phyloP scores from a whole-genome alignment of 805 yeast genomes.

The Pichia eremophila region DNA sequence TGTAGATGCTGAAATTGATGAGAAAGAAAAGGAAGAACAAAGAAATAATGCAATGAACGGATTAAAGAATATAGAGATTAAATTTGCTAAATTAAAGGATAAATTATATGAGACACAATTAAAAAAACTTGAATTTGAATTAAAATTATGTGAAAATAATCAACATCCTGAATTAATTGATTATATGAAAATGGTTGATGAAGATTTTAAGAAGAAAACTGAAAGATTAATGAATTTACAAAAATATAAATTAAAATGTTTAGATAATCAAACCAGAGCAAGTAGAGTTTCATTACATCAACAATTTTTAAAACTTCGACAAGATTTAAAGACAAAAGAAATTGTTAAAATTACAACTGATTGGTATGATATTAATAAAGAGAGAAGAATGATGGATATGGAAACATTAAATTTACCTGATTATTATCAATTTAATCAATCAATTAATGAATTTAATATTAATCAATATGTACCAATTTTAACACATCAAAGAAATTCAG shows the following conservation, averaged over 20 bases:
- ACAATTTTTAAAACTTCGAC: conserved; percentile 57
- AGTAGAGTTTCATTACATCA: conserved; percentile 76
- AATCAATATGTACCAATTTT: conserved; percentile 30
- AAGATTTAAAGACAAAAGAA: conserved; percentile 57
- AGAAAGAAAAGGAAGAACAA: conserved; percentile 27
- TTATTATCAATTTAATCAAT: conserved; percentile 27
- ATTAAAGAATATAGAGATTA: conserved; percentile 71
- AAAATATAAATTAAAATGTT: conserved; percentile 63
- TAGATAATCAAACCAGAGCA: conserved; percentile 74
- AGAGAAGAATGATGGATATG: conserved; percentile 72
- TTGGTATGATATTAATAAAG: conserved; percentile 90
- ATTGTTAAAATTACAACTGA: conserved; percentile 66
- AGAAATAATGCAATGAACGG: conserved; percentile 61
- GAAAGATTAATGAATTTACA: conserved; percentile 29
- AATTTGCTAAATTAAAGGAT: conserved; percentile 82
- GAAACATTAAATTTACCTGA: conserved; percentile 44
- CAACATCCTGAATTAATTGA: conserved; percentile 83
- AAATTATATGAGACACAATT: conserved; percentile 76
- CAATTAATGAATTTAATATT: conserved; percentile 19
- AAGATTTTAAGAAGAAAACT: conserved; percentile 64
- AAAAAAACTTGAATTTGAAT: conserved; percentile 66
- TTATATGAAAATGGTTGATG: conserved; percentile 61
- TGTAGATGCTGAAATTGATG: conserved; percentile 17
- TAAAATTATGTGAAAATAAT: conserved; percentile 79
- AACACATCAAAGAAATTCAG: conserved; percentile 57